Conservation (phyloP, 1,284 basidiomycete genomes). For the Cryptococcus sp. region DNA sequence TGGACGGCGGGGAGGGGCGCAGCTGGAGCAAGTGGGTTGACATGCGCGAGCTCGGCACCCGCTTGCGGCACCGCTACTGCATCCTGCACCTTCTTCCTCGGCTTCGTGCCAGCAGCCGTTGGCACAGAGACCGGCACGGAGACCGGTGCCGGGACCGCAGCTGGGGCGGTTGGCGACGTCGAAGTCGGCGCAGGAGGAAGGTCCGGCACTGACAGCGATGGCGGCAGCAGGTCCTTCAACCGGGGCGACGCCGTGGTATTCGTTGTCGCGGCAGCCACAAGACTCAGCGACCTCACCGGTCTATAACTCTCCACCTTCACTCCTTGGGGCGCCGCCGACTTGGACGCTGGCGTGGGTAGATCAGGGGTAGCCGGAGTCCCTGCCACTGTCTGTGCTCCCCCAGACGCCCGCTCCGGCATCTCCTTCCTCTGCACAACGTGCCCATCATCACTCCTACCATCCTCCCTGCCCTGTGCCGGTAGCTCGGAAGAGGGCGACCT, state of each 20-base stretch:
- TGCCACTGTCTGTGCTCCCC: too few relatives aligned
- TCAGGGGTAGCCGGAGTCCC: neutral
- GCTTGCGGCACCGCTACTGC: neutral
- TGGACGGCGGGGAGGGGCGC: neutral
- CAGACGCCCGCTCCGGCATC: neutral
- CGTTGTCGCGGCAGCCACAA: neutral
- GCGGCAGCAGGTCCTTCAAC: neutral
- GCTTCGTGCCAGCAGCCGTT: neutral
- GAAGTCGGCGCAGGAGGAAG: neutral
- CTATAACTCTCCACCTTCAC: conserved; percentile 21
- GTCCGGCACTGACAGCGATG: neutral
- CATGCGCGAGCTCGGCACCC: neutral
- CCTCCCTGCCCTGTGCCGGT: too few relatives aligned
- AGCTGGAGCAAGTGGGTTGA: conserved; percentile 2
- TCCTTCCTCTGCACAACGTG: too few relatives aligned
- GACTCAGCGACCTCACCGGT: neutral
- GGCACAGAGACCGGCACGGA: neutral
- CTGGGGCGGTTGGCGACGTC: neutral
- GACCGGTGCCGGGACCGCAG: neutral
- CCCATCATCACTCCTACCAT: too few relatives aligned
- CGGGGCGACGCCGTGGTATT: neutral
- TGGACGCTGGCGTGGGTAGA: too few relatives aligned
- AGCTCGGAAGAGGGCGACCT: neutral
- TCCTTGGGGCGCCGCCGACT: neutral
- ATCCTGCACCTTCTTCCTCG: neutral